Percentiles rank a stretch among this genome's conserved stretches.
Conservation (phyloP, 805 yeast genomes). For the Lachancea waltii region DNA sequence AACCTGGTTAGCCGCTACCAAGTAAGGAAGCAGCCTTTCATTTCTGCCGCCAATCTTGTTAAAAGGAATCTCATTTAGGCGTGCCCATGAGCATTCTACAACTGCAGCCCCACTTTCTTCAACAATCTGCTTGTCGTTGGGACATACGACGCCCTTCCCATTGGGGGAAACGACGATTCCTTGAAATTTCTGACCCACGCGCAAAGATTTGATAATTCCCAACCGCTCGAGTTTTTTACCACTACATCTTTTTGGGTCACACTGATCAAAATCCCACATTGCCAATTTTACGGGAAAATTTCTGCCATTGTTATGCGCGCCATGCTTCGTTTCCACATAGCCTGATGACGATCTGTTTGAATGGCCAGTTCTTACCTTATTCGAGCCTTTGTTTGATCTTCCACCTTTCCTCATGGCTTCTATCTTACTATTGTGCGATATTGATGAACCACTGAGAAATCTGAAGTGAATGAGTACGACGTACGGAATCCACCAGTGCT, state of each 20-base stretch:
- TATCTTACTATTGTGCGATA: too few relatives aligned
- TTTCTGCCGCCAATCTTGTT: conserved; percentile 83
- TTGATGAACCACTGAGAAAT: too few relatives aligned
- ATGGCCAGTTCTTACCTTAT: conserved; percentile 49
- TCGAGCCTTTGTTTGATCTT: conserved; percentile 40
- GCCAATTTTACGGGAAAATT: conserved; percentile 81
- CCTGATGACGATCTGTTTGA: conserved; percentile 35
- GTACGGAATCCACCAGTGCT: too few relatives aligned
- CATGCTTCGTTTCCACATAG: conserved; percentile 32
- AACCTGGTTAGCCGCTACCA: conserved; percentile 95
- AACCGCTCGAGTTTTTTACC: conserved; percentile 89
- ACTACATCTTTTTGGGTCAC: conserved; percentile 96
- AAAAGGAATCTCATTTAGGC: conserved; percentile 96
- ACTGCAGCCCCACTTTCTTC: conserved; percentile 89
- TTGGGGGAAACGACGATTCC: conserved; percentile 92
- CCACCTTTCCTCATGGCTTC: conserved; percentile 40
- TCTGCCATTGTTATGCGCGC: conserved; percentile 17
- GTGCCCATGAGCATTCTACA: conserved; percentile 98
- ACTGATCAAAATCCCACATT: conserved; percentile 99
- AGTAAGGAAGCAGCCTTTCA: conserved; percentile 81
- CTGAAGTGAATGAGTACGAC: too few relatives aligned
- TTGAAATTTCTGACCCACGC: conserved; percentile 89
- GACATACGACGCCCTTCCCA: conserved; percentile 85
- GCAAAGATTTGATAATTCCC: conserved; percentile 69
- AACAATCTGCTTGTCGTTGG: conserved; percentile 71